phyloP scores from a whole-genome alignment of 352 stramenopile genomes.

The Pythium rishiriense region DNA sequence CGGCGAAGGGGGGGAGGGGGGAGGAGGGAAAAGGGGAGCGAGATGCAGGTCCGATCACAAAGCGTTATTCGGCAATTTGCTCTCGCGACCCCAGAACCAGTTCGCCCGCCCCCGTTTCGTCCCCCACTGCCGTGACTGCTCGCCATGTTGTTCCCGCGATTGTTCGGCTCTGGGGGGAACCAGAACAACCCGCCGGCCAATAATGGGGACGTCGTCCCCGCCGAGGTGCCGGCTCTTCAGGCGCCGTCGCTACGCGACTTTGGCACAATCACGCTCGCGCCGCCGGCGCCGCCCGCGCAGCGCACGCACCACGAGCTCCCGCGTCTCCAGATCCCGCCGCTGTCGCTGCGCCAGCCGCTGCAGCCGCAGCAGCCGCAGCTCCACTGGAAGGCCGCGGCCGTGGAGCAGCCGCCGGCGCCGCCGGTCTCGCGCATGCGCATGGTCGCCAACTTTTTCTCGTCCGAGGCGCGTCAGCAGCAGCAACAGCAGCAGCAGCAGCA shows the following conservation, averaged over 20 bases:
- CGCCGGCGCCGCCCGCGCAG: slow-evolving; percentile 7
- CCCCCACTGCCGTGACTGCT: neutral
- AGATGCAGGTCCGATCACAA: slow-evolving; percentile 15
- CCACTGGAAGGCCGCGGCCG: slow-evolving; percentile 46
- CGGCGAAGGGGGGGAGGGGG: slow-evolving; percentile 2
- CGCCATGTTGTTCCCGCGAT: slow-evolving; percentile 23
- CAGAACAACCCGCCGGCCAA: slow-evolving; percentile 7
- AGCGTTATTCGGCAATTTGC: slow-evolving; percentile 32
- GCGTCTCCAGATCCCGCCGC: slow-evolving; percentile 59
- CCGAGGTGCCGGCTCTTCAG: neutral
- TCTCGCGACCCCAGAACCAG: slow-evolving; percentile 19
- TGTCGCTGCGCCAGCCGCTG: slow-evolving; percentile 37
- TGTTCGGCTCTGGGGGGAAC: slow-evolving; percentile 29
- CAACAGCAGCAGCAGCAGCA: slow-evolving; percentile 26
- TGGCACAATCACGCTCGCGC: slow-evolving; percentile 16
- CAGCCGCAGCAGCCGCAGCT: slow-evolving; percentile 46
- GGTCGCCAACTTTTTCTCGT: slow-evolving; percentile 56
- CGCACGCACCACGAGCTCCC: slow-evolving; percentile 64
- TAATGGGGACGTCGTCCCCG: neutral
- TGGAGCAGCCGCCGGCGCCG: slow-evolving; percentile 30
- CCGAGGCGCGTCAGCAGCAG: slow-evolving; percentile 24
- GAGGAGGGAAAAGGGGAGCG: slow-evolving; percentile 14
- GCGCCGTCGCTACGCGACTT: slow-evolving; percentile 7
- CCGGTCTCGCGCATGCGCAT: slow-evolving; percentile 30
- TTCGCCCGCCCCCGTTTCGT: neutral